These are phyloP conservation scores for Arthrinium puccinioides DNA, from an alignment of 2,329 filamentous ascomycete species.

Conservation along the genomic window DNA sequence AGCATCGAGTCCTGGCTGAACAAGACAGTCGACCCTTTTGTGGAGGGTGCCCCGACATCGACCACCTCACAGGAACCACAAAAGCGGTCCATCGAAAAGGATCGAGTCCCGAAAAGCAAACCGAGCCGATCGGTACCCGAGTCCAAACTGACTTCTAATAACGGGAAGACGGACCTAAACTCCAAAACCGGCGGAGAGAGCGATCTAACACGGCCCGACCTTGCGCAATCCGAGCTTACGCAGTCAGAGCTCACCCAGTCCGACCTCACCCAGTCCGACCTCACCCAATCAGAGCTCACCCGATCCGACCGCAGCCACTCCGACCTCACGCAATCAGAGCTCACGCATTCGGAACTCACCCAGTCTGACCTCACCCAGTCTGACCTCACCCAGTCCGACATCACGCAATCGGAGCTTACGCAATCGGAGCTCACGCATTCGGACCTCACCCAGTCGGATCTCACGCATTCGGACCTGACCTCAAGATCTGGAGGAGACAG, in stretches of 20 bases:
- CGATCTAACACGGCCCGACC: constrained; percentile 8
- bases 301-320: background rate
- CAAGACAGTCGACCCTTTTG: constrained; percentile 54
- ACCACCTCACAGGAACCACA: constrained; percentile 17
- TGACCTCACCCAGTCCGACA: background rate
- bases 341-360: background rate
- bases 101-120: constrained; percentile 25
- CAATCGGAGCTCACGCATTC: background rate
- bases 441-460: background rate
- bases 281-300: background rate
- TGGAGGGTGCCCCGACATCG: constrained; percentile 30
- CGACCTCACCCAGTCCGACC: background rate
- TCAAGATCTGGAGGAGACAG: constrained; percentile 1
- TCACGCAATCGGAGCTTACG: background rate
- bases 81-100: constrained; percentile 25
- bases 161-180: constrained; percentile 9
- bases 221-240: background rate
- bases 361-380: background rate
- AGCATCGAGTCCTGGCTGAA: constrained; percentile 62
- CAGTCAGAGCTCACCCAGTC: background rate
- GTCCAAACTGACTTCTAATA: constrained; percentile 11
- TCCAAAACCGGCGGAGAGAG: background rate
- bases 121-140: constrained; percentile 14
- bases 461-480: background rate
- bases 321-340: background rate